Evolutionary conservation across 768 basidiomycete species (phyloP), one percentile per base, ranked within the genome.

Genomic region (Trametes coccinea): DNA sequence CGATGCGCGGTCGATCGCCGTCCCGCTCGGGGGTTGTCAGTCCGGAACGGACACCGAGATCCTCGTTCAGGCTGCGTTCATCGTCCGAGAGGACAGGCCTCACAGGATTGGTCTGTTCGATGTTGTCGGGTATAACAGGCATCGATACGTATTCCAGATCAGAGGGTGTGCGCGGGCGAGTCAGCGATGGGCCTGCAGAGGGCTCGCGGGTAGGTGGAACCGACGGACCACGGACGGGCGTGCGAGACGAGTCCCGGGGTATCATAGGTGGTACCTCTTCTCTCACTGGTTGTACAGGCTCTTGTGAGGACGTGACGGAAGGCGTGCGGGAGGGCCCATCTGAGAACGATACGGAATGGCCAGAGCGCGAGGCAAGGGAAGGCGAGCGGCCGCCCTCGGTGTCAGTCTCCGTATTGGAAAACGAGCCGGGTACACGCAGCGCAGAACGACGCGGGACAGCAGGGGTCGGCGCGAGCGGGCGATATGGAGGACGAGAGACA

Each of bases 121-220:
- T 50, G 41, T 54, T 58, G 44, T 70, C 64, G 11, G 69, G 67
- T 16, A 70, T 68, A 34, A 54, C 58, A 40, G 71, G 71, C 2
- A 66, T 37, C 6, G 67, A 29, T n/a, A 62, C 52, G 50, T 72
- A 72, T 37, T 69, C 68, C 5, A 72, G 67, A 40, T 72, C 71
- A 27, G 69, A 69, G 3, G 71, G 68, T 3, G 69, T 62, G 17
- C 63, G 67, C 5, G 59, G 46, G 2, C 56, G 59, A 4, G 43
- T 56, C 2, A 30, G 59, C 17, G 43, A 55, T 5, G 39, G 56
- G 17, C 50, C 30, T n/a, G 31, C 3, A 13, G 51, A 27, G 22
- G 53, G 55, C 14, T 50, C 46, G 22, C 46, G 56, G 5, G 39
- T 40, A 27, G 56, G 56, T n/a, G 46, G 9, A 34, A 34, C 46